Base-by-base conservation (phyloP, 306 rosid species). In the Dryas drummondii region DNA sequence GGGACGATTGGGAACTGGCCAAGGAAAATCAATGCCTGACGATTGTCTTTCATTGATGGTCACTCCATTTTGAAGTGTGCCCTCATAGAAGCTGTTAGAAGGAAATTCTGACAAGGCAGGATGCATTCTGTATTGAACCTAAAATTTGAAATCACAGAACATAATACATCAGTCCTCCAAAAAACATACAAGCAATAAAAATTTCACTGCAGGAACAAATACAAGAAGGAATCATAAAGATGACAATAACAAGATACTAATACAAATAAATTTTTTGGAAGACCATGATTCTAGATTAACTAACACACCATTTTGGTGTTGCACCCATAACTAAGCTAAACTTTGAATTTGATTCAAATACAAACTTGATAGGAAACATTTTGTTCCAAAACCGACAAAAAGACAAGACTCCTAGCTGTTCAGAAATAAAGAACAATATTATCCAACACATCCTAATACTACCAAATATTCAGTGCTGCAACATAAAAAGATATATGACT, bases 61-160 rank as follows among this genome's bases (percentile, higher is more conserved):
- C 32, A 96, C 99, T 67, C 98, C 99, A 84, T 96, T 96, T 88
- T 96, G 98, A 42, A 96, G 85, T 14, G 99, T 96, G 68, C 99
- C 99, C 88, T 96, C 99, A 55, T 96, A 96, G 74, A 96, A 96
- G 89, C 97, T 96, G 80, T 96, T 96, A 2, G 99, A 96, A 74
- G 99, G 99, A 83, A 96, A 96, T 66, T 96, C 99, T 22, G 99
- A 96, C 72, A 96, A 91, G 66, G 89, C 91, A 46, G 99, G 99
- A 77, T 96, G 99, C 99, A 96, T 96, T n/a, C 99, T 96, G 71
- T 96, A 96, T 85, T 96, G 99, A 66, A 96, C 99, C 99, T 96
- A 82, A 78, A 76, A 77, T 77, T 76, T 17, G 60, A 79, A 22
- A 78, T 17, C 27, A 45, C 5, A 72, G 63, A 79, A 81, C 62